Conservation (phyloP, 352 stramenopile species). For the Globisporangium spiculum region DNA sequence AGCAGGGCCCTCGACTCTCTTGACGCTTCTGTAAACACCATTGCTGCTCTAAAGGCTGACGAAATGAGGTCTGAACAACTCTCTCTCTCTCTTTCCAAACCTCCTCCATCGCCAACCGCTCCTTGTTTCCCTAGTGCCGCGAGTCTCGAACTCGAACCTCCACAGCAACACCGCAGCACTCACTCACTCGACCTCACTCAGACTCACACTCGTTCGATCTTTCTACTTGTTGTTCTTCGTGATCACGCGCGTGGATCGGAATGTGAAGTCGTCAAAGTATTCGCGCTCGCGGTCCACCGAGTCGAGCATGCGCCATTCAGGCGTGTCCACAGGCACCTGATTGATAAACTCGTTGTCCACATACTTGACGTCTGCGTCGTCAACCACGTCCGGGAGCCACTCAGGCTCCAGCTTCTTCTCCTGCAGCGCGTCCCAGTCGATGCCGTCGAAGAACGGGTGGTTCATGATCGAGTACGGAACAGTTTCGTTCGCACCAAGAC, state of each 20-base stretch:
- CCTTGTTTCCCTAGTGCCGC: background rate
- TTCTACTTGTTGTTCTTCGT: constrained; percentile 20
- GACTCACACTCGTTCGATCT: background rate
- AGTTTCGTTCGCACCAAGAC: constrained; percentile 71
- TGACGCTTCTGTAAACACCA: background rate
- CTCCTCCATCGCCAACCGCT: background rate
- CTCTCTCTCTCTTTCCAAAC: background rate
- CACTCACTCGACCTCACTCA: no score
- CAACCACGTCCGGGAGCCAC: constrained; percentile 80
- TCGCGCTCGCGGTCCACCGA: constrained; percentile 82
- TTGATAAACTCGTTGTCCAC: constrained; percentile 89
- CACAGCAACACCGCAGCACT: background rate
- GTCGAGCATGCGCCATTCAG: constrained; percentile 88
- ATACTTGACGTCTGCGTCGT: constrained; percentile 84
- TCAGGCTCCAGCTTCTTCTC: constrained; percentile 75
- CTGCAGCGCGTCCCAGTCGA: constrained; percentile 87
- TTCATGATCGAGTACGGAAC: constrained; percentile 89
- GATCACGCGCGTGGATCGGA: constrained; percentile 70
- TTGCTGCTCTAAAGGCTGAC: background rate
- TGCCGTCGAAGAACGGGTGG: constrained; percentile 82
- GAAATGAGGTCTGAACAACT: background rate
- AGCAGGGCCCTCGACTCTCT: background rate
- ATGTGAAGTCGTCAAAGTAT: constrained; percentile 87
- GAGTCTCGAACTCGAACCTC: background rate
- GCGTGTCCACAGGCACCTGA: constrained; percentile 81